phyloP scores from a whole-genome alignment of 169 alveolate species.

The Cryptosporidium sp. region DNA sequence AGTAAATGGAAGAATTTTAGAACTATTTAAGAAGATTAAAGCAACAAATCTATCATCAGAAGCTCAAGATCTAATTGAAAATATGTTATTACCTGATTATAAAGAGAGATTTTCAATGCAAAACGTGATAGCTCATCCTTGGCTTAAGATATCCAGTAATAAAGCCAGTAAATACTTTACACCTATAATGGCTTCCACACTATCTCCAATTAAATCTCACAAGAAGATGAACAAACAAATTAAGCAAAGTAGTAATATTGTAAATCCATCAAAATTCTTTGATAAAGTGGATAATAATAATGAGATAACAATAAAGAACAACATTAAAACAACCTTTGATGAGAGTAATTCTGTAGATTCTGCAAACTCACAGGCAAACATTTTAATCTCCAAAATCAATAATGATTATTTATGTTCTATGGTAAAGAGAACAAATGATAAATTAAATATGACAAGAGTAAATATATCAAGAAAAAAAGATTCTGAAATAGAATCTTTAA shows the following conservation, averaged over 20 bases:
- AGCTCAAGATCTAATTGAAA: constrained; percentile 50
- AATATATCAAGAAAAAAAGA: constrained; percentile 26
- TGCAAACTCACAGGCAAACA: not conserved
- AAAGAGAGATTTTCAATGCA: constrained; percentile 55
- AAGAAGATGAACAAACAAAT: not conserved
- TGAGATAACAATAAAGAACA: not conserved
- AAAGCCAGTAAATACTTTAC: not conserved
- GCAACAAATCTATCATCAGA: constrained; percentile 63
- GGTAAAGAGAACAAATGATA: constrained; percentile 57
- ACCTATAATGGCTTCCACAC: constrained; percentile 64
- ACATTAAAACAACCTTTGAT: not conserved
- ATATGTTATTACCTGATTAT: constrained; percentile 52
- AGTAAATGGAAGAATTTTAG: constrained; percentile 22
- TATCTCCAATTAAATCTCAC: not conserved
- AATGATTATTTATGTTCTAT: constrained; percentile 36
- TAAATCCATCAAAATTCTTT: constrained; percentile 35
- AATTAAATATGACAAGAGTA: constrained; percentile 28
- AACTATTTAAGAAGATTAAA: constrained; percentile 37
- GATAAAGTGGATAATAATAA: not conserved
- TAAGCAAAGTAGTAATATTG: constrained; percentile 23
- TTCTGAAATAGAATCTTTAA: constrained; percentile 18
- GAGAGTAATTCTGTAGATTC: not conserved
- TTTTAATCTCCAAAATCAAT: constrained; percentile 1
- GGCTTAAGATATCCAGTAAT: constrained; percentile 1
- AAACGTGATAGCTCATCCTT: constrained; percentile 54